Percentiles rank a stretch among this genome's conserved stretches.
Conservation (phyloP, 1,284 basidiomycete genomes). For the Pseudozyma sp. region DNA sequence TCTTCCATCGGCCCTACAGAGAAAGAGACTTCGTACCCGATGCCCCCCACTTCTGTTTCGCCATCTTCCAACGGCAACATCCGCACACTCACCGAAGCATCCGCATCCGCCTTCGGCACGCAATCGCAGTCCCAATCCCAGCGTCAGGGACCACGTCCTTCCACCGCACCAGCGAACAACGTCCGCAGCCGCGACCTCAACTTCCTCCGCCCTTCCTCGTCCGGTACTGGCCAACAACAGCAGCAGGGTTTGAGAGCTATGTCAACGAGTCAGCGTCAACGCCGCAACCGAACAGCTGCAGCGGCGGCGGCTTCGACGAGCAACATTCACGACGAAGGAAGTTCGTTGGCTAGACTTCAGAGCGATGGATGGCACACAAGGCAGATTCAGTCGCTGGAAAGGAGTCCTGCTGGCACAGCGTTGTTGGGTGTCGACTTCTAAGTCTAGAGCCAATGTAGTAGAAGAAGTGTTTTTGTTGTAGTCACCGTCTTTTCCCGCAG, state of each 20-base stretch:
- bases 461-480: too few relatives aligned
- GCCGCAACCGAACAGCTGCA: slow-evolving; percentile 21
- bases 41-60: slow-evolving; percentile 2
- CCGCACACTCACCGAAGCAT: slow-evolving; percentile 16
- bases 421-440: slow-evolving; percentile 56
- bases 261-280: slow-evolving; percentile 12
- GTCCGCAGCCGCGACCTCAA: slow-evolving; percentile 14
- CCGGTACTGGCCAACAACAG: slow-evolving; percentile 7
- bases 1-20: slow-evolving; percentile 14
- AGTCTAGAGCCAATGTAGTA: not conserved
- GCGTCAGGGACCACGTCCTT: slow-evolving; percentile 16
- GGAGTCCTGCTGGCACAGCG: slow-evolving; percentile 49
- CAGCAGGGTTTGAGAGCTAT: not conserved
- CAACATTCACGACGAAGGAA: slow-evolving; percentile 35
- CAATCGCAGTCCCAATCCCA: slow-evolving; percentile 3
- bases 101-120: slow-evolving; percentile 11
- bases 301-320: not conserved
- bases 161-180: slow-evolving; percentile 41
- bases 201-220: slow-evolving; percentile 33
- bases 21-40: slow-evolving; percentile 15
- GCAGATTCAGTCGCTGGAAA: slow-evolving; percentile 53
- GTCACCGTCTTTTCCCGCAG: too few relatives aligned
- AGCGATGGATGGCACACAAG: slow-evolving; percentile 56
- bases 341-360: slow-evolving; percentile 35
- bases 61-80: not conserved